Evolutionary conservation across 1,284 basidiomycete genomes (phyloP), one percentile per base, ranked within the genome.

Genomic region (Albatrellus sp.): DNA sequence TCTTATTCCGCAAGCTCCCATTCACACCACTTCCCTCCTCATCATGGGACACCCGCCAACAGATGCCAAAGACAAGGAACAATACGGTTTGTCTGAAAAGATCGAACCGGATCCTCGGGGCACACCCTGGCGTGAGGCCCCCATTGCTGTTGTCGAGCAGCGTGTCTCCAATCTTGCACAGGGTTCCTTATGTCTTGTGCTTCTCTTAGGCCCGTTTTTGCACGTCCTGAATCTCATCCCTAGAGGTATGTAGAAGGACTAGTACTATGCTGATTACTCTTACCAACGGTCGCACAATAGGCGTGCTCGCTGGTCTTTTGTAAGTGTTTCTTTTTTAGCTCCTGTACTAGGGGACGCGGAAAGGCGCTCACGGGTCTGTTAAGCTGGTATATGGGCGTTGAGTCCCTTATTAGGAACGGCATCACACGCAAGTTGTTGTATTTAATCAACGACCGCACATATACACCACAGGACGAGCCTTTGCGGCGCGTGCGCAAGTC

Each of bases 1-100:
- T 3, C 72, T 94, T 17, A 96, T 98, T 40, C 93, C 93, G 0
- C 94, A 98, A 63, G 93, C 94, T 1, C 94, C 93, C 0, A 87
- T 96, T 19, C 92, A 97, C 56, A 97, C 93, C 0, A 76, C 79
- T 11, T 86, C 90, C 6, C 75, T 98, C 0, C 69, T 87, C 13
- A 73, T 94, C 34, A 81, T 89, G 72, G 79, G 82, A 1, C 63
- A 55, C 12, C 60, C 63, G 2, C 40, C 51, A 31, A 77, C 69
- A 48, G 65, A 63, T 20, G 58, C 72, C 16, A 54, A 60, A 8
- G 72, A 72, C 24, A 67, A 68, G 16, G 37, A 43, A 33, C 39
- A 47, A 3, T 1, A 19, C 37, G 35, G 45, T 30, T 35, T n/a
- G 13, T 11, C 32, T 5, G 20, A 40, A 11, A 47, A 41, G 37